Base-by-base conservation (phyloP, 169 alveolate species). In the Plasmodium chabaudi region DNA sequence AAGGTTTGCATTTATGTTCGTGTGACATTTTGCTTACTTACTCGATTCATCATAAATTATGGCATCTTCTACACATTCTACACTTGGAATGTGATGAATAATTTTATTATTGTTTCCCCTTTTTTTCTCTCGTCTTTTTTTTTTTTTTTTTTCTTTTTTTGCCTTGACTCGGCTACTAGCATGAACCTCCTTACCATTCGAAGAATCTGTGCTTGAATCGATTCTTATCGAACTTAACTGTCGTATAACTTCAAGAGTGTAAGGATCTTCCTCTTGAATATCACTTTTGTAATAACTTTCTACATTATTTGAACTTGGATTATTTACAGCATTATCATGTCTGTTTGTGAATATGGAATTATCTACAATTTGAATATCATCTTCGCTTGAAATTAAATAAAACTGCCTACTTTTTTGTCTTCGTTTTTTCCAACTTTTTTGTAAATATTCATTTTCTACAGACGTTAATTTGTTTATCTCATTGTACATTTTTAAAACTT, bases 11-110 rank as follows among this genome's bases (percentile, higher is more conserved):
- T 3, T 3, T 3, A 27, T 27, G 4, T 34, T 3, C 4, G 5
- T 34, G 42, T 5, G 5, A 34, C 5, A 3, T 34, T 34, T 34
- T 34, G 0, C 4, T 34, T 34, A 12, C 56, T 39, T 75, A 75
- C 88, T 75, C 1, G 88, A 75, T 55, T 75, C 88, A 10, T 75
- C 88, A 65, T 75, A 75, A 13, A 75, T 44, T 15, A 75, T 27
- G 23, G 74, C 74, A 56, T 75, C 88, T 53, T 75, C 88, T 27
- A 75, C 88, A n/a, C 75, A 75, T 49, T 75, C 88, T 19, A 75
- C 56, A 10, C 64, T 74, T 6, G 44, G 51, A 23, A 63, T 74
- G 44, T 46, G 64, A 27, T 47, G 9, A 42, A 34, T 27, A n/a
- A 68, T 13, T 5, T 15, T 19, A 9, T 51, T 69, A 34, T 69